Evolutionary conservation across 495 filamentous ascomycete species (phyloP), one percentile per base, ranked within the genome.

Genomic region (Trichoderma virens): DNA sequence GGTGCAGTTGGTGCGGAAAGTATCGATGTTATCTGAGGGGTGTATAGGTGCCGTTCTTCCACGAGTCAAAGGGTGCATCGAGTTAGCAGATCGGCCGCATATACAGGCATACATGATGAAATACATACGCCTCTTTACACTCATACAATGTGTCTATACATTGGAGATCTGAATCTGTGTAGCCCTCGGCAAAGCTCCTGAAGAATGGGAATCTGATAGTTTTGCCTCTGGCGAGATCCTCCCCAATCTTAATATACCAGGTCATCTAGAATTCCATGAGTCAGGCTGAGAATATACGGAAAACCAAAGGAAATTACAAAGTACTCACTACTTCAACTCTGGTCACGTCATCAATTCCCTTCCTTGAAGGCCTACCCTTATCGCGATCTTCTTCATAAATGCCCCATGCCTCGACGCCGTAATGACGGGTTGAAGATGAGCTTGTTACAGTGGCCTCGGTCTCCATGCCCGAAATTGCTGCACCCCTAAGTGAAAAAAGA

Each of bases 171-270:
- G 41, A 45, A n/a, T n/a, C n/a, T n/a, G n/a, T n/a, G n/a, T 45
- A 45, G 41, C 7, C 16, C 18, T 45, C 16, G n/a, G n/a, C 41
- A 45, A 78, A 65, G 13, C 66, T 72, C 4, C 77, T 71, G 65
- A 72, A 73, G 62, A 79, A 79, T 1, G 70, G 66, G 61, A 79
- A 76, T 9, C 68, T 69, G 65, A 80, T 75, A 34, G 64, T 73
- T 65, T 69, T 66, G 45, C 71, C 72, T 14, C 71, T 69, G 0
- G 67, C 66, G 28, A 78, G 70, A 27, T 77, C 77, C 34, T 79
- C 75, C 4, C 77, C 77, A 51, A 67, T 64, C 59, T 69, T 61
- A 61, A 79, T 80, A 62, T 77, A 79, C 77, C 77, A 80, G 31
- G 73, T 75, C 67, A 77, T 71, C 60, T 70, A 60, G 23, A 70